Conservation (phyloP, 257 asterid genomes). For the Petrea volubilis region DNA sequence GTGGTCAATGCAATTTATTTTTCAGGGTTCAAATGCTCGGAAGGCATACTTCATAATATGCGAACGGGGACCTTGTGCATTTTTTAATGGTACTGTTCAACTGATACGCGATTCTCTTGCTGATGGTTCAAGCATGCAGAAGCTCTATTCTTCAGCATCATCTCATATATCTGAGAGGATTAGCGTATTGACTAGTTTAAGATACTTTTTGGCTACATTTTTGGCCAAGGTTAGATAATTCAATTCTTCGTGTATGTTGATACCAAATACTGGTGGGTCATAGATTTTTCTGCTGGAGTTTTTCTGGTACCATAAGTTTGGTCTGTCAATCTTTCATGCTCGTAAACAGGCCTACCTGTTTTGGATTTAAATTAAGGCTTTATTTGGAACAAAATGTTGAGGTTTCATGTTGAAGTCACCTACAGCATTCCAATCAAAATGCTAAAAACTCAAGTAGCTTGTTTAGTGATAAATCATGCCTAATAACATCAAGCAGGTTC, state of each 20-base stretch:
- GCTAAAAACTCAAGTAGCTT: neutral
- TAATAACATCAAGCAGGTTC: neutral
- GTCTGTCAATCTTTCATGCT: neutral
- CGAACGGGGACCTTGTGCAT: constrained; percentile 86
- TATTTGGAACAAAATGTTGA: neutral
- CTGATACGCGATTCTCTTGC: constrained; percentile 57
- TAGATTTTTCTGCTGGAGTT: neutral
- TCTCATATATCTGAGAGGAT: constrained; percentile 90
- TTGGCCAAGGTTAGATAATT: constrained; percentile 77
- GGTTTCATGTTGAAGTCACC: constrained; percentile 6
- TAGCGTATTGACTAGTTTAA: constrained; percentile 60
- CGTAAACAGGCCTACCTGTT: constrained; percentile 1
- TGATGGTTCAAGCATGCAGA: constrained; percentile 72
- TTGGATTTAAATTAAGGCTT: neutral
- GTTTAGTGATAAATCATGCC: neutral
- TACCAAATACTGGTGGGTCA: constrained; percentile 5
- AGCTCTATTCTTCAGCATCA: constrained; percentile 60
- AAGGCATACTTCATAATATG: constrained; percentile 93
- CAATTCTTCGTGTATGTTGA: neutral
- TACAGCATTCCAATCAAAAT: neutral
- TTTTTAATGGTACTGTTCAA: constrained; percentile 71
- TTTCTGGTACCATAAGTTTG: constrained; percentile 4
- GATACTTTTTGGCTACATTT: constrained; percentile 78
- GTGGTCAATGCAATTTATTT: constrained; percentile 21
- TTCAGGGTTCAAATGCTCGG: constrained; percentile 73